A percentile compares a stretch with the other conserved stretches of the same genome.
These are phyloP conservation scores for Alternaria sp. DNA, from an alignment of 2,329 filamentous ascomycete species.

Conservation along the genomic window DNA sequence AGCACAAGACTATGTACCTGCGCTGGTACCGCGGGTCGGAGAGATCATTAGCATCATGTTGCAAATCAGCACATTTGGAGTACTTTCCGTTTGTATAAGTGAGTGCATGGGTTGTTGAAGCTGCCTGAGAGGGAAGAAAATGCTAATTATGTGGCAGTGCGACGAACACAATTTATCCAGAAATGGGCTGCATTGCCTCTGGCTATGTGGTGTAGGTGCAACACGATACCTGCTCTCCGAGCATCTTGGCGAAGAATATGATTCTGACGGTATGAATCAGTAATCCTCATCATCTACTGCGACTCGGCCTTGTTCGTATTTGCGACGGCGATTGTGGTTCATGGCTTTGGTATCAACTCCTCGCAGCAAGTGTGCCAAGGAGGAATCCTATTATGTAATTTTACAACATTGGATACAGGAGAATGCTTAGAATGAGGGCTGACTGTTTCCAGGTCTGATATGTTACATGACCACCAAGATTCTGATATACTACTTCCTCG, in stretches of 20 bases:
- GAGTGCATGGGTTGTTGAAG: background rate
- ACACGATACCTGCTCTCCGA: background rate
- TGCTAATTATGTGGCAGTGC: constrained; percentile 23
- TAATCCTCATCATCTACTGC: constrained; percentile 67
- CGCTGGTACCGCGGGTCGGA: constrained; percentile 34
- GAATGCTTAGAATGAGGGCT: background rate
- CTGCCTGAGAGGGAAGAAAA: background rate
- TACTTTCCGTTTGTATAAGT: constrained; percentile 34
- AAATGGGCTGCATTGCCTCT: constrained; percentile 37
- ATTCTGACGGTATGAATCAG: constrained; percentile 47
- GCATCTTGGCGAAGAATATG: background rate
- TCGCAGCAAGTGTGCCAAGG: constrained; percentile 63
- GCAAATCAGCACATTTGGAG: constrained; percentile 35
- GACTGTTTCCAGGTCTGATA: constrained; percentile 51
- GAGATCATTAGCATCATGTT: constrained; percentile 35
- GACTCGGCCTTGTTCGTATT: constrained; percentile 70
- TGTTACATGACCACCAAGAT: constrained; percentile 72
- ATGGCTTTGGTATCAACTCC: constrained; percentile 65
- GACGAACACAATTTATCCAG: constrained; percentile 34
- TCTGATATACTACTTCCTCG: constrained; percentile 71
- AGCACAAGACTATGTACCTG: constrained; percentile 20
- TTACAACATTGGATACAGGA: background rate
- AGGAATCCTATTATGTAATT: constrained; percentile 65
- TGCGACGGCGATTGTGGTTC: constrained; percentile 64
- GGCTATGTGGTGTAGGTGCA: constrained; percentile 30